A percentile compares a stretch with the other conserved stretches of the same genome.
Conservation (phyloP, 371 early-diverging fungal species). For the Rhizopus microsporus region DNA sequence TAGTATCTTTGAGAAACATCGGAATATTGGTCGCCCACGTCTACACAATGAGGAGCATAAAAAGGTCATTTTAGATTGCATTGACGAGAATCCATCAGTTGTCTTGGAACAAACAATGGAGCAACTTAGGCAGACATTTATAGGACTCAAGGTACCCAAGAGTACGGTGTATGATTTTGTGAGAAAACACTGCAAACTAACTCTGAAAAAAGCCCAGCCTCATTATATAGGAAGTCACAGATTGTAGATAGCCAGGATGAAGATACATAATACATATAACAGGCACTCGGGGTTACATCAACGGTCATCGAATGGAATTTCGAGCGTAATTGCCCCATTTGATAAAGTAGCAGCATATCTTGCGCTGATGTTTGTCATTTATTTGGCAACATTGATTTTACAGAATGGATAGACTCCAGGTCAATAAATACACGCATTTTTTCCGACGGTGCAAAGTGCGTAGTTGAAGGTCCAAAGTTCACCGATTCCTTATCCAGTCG, state of each 20-base stretch:
- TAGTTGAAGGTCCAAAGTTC: too few species aligned
- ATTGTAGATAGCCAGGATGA: too few species aligned
- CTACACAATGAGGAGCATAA: conserved; percentile 11
- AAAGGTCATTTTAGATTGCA: conserved; percentile 15
- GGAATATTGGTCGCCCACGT: conserved; percentile 6
- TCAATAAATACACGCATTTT: too few species aligned
- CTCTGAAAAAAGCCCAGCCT: conserved; percentile 14
- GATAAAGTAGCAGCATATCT: neutral
- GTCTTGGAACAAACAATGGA: conserved; percentile 9
- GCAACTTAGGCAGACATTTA: conserved; percentile 12
- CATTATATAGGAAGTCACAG: conserved; percentile 9
- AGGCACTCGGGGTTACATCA: too few species aligned
- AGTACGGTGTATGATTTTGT: conserved; percentile 11
- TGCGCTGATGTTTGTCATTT: neutral
- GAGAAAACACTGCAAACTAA: conserved; percentile 6
- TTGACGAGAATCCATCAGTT: too few species aligned
- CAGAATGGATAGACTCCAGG: neutral
- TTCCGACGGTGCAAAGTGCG: too few species aligned
- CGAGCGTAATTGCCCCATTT: conserved; percentile 2
- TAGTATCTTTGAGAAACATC: conserved; percentile 16
- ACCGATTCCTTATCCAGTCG: conserved; percentile 7
- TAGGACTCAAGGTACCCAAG: conserved; percentile 9
- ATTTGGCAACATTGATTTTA: neutral
- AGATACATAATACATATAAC: too few species aligned
- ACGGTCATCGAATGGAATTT: conserved; percentile 2